Evolutionary conservation across 2,329 filamentous ascomycete species (phyloP), one percentile per base, ranked within the genome.

Genomic region (Bipolaris victoriae): DNA sequence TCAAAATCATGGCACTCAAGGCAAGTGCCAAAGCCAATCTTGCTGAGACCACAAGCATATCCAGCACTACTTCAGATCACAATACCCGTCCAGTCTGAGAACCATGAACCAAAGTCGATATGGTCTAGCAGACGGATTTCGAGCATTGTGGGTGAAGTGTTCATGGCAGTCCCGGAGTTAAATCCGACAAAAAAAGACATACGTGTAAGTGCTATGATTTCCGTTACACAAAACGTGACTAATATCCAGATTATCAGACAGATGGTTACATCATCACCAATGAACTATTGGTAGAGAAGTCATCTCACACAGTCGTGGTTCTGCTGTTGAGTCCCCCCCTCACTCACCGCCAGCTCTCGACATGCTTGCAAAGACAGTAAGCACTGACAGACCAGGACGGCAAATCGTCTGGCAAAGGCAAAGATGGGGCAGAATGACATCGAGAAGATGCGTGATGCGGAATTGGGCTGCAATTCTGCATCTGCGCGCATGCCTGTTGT

Each of bases 1-100:
- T 49, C 61, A 55, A 20, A 16, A 60, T 37, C 71, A 73, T 51
- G 57, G 48, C 16, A 52, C 51, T 29, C 33, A 24, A 16, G 16
- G 5, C n/a, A 33, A 16, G 7, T 5, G 35, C 7, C 18, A 36
- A 16, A 11, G 16, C 13, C 6, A 37, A 11, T 20, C 13, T 37
- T 24, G 45, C 13, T 13, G 13, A 36, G 33, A 26, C 15, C 5
- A 16, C 29, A 9, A 9, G 15, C 33, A 16, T 11, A 7, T n/a
- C 18, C 11, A 24, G 13, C 31, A 37, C 3, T 24, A 26, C 45
- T 22, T 7, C 11, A 20, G 7, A n/a, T 7, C 24, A 26, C 15
- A 7, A 13, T 16, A 24, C 5, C 26, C n/a, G 3, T 29, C 7
- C 7, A 16, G 7, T 31, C 26, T 18, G 18, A 15, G 5, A 31